Conservation (phyloP, 108 stramenopile genomes). For the Nannochloropsis gaditana region DNA sequence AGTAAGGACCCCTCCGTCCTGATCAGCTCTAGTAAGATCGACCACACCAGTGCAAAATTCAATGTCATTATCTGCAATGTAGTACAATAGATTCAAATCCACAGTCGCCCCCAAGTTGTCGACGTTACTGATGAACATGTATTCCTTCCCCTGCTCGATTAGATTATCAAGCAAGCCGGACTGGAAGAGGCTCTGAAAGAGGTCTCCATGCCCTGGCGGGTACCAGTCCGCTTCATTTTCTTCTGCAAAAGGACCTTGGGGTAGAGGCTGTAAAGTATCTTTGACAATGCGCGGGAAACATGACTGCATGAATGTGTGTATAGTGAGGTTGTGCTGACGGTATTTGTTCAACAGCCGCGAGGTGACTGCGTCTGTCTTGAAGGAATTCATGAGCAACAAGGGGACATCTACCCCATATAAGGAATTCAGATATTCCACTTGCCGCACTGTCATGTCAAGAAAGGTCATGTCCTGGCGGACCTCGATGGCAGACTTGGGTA, state of each 20-base stretch:
- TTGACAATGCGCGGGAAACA: slow-evolving; percentile 53
- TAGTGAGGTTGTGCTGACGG: slow-evolving; percentile 58
- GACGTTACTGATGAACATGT: slow-evolving; percentile 99
- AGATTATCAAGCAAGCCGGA: slow-evolving; percentile 79
- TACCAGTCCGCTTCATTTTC: slow-evolving; percentile 77
- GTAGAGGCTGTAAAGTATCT: slow-evolving; percentile 22
- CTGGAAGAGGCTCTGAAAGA: slow-evolving; percentile 91
- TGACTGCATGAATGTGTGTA: slow-evolving; percentile 59
- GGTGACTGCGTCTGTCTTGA: slow-evolving; percentile 91
- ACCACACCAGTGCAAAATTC: slow-evolving; percentile 70
- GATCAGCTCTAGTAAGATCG: slow-evolving; percentile 47
- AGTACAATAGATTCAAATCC: slow-evolving; percentile 72
- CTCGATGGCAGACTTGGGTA: slow-evolving; percentile 53
- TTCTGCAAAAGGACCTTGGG: slow-evolving; percentile 33
- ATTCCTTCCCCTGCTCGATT: slow-evolving; percentile 78
- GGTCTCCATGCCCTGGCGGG: slow-evolving; percentile 99
- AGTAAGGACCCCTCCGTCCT: slow-evolving; percentile 42
- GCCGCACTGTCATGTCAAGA: slow-evolving; percentile 51
- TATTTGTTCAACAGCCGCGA: slow-evolving; percentile 72
- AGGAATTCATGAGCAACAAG: slow-evolving; percentile 98
- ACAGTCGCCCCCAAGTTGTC: slow-evolving; percentile 98
- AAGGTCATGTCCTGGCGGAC: slow-evolving; percentile 51
- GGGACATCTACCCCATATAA: slow-evolving; percentile 55
- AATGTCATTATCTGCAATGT: slow-evolving; percentile 53
- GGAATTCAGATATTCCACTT: slow-evolving; percentile 52